A percentile compares a stretch with the other conserved stretches of the same genome.
phyloP scores from a whole-genome alignment of 1,284 basidiomycete species.

The Hypsizygus ulmarius region DNA sequence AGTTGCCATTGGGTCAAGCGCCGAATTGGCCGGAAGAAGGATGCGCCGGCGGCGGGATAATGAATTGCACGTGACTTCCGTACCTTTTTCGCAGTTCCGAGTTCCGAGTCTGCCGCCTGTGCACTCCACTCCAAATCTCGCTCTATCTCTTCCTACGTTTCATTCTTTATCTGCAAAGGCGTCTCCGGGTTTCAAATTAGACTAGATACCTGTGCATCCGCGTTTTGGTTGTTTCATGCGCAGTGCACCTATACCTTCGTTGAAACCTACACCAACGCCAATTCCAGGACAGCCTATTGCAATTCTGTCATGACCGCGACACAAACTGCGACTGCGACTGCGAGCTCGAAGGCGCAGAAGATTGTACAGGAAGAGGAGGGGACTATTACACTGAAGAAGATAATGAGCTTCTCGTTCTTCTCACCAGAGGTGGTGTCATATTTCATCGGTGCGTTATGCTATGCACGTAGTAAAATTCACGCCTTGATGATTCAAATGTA shows the following conservation, averaged over 20 bases:
- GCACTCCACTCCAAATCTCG: not conserved
- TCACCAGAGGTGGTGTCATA: slow-evolving; percentile 63
- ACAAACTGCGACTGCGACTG: slow-evolving; percentile 7
- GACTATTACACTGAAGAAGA: slow-evolving; percentile 15
- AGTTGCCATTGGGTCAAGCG: no score
- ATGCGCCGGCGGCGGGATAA: no score
- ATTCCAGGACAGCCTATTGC: slow-evolving; percentile 4
- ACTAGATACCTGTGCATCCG: slow-evolving; percentile 6
- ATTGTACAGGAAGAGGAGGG: not conserved
- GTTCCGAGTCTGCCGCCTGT: no score
- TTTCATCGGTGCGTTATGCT: slow-evolving; percentile 40
- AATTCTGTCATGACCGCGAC: slow-evolving; percentile 6
- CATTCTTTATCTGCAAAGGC: not conserved
- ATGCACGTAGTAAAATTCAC: slow-evolving; percentile 2
- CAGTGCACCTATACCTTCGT: slow-evolving; percentile 10
- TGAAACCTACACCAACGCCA: slow-evolving; percentile 11
- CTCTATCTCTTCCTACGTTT: not conserved
- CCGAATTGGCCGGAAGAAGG: no score
- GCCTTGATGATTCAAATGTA: slow-evolving; percentile 20
- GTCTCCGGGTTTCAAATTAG: slow-evolving; percentile 11
- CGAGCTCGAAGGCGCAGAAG: slow-evolving; percentile 4
- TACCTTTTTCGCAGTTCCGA: not conserved
- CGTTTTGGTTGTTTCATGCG: slow-evolving; percentile 16
- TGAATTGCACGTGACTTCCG: not conserved
- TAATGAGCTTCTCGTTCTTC: slow-evolving; percentile 26